A percentile compares a stretch with the other conserved stretches of the same genome.
Evolutionary conservation across 2,329 filamentous ascomycete species (phyloP).

Genomic region (Didymellaceae sp.): DNA sequence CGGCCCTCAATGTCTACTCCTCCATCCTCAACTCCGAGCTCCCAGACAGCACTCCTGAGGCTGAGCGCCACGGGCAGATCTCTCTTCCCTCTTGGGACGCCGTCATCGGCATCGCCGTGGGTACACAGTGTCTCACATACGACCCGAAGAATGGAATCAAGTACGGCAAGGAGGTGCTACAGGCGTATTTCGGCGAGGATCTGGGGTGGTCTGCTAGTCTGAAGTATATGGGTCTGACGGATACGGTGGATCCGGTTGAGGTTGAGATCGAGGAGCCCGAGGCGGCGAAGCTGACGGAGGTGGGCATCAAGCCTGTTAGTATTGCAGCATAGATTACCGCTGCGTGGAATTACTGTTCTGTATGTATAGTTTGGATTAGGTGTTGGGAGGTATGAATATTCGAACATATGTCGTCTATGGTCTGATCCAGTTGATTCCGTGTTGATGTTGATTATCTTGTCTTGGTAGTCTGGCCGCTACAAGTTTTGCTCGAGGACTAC

Average conservation of each 20-base stretch:
- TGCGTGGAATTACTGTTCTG: background rate
- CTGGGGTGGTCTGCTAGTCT: conserved; percentile 58
- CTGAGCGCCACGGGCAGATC: conserved; percentile 25
- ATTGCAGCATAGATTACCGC: conserved; percentile 25
- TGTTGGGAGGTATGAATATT: no score
- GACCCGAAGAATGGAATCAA: conserved; percentile 63
- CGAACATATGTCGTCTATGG: no score
- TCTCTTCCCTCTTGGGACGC: conserved; percentile 50
- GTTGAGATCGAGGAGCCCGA: conserved; percentile 22
- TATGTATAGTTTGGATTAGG: no score
- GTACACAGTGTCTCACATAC: conserved; percentile 71
- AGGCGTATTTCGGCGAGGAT: conserved; percentile 71
- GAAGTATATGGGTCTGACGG: conserved; percentile 43
- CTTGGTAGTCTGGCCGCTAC: no score
- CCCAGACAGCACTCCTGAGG: conserved; percentile 11
- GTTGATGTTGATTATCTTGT: no score
- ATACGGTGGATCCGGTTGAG: conserved; percentile 38
- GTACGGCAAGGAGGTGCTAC: conserved; percentile 67
- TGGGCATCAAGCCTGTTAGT: conserved; percentile 40
- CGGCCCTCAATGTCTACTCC: conserved; percentile 63
- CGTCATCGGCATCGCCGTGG: conserved; percentile 74
- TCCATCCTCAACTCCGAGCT: conserved; percentile 46
- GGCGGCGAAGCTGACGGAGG: conserved; percentile 33
- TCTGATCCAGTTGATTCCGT: no score
- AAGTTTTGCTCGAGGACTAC: no score